phyloP scores from a whole-genome alignment of 1,284 basidiomycete genomes.

The Trichosporon inkin region DNA sequence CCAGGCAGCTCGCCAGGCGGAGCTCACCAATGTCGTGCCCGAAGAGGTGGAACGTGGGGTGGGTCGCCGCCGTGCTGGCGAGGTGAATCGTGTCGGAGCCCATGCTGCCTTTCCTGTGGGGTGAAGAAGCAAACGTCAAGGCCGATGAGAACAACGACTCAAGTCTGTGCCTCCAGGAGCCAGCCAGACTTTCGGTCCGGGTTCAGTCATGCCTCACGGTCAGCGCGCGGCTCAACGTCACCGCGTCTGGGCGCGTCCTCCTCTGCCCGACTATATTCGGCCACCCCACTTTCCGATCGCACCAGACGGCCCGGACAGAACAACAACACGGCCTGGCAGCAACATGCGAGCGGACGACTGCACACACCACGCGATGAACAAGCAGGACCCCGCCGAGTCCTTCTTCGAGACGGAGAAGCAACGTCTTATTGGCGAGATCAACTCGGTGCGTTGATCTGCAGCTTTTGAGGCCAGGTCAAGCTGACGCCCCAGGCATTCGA shows the following conservation, averaged over 20 bases:
- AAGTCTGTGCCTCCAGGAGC: no score
- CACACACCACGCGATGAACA: not conserved
- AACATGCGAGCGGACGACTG: no score
- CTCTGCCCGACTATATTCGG: not conserved
- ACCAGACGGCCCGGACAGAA: not conserved
- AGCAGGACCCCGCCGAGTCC: constrained; percentile 18
- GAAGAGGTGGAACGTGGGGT: constrained; percentile 35
- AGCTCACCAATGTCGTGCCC: constrained; percentile 43
- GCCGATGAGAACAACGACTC: not conserved
- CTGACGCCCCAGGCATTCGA: constrained; percentile 69
- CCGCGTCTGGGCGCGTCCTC: not conserved
- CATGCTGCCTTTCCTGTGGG: constrained; percentile 13
- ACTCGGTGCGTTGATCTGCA: constrained; percentile 33
- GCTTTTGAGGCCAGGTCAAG: not conserved
- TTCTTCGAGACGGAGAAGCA: constrained; percentile 49
- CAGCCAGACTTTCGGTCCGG: constrained; percentile 4
- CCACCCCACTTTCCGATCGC: not conserved
- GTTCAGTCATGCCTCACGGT: not conserved
- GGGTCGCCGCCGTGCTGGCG: constrained; percentile 23
- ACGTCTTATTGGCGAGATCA: constrained; percentile 47
- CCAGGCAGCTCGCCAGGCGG: no score
- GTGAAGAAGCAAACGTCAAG: constrained; percentile 7
- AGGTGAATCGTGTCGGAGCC: constrained; percentile 33
- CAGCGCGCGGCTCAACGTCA: constrained; percentile 3
- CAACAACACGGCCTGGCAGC: not conserved